A percentile compares a stretch with the other conserved stretches of the same genome.
phyloP scores from a whole-genome alignment of 1,284 basidiomycete species.

The Fomitiporia mediterranea region DNA sequence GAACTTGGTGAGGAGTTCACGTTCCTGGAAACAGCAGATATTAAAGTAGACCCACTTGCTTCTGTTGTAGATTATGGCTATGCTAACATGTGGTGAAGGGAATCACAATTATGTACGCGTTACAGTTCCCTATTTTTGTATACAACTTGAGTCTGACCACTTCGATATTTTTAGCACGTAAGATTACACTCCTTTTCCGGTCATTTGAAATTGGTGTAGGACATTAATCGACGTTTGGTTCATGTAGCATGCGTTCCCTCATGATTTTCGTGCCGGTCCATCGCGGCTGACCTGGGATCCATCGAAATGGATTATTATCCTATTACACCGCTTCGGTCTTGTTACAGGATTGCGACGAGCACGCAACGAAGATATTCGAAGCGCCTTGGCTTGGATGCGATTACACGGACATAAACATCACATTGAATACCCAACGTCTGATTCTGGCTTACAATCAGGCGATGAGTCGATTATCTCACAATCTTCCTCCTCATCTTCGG shows the following conservation, averaged over 20 bases:
- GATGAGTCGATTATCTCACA: not conserved
- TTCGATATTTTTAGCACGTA: slow-evolving; percentile 18
- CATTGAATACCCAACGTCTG: not conserved
- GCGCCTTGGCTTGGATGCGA: slow-evolving; percentile 51
- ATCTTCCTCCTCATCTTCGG: slow-evolving; percentile 7
- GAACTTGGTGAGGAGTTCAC: slow-evolving; percentile 47
- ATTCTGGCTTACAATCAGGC: slow-evolving; percentile 9
- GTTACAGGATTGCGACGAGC: slow-evolving; percentile 50
- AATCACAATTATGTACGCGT: slow-evolving; percentile 72
- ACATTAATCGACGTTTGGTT: not conserved
- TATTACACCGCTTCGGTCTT: slow-evolving; percentile 51
- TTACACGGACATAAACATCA: slow-evolving; percentile 25
- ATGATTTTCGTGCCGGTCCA: slow-evolving; percentile 68
- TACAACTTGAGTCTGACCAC: not conserved
- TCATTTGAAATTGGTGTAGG: no score
- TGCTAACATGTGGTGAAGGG: slow-evolving; percentile 73
- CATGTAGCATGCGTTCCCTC: slow-evolving; percentile 69
- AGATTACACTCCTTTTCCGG: no score
- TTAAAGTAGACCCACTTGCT: slow-evolving; percentile 3
- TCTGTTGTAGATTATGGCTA: slow-evolving; percentile 50
- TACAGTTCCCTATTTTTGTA: not conserved
- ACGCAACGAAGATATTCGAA: slow-evolving; percentile 52
- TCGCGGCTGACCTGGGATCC: slow-evolving; percentile 69
- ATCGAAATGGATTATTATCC: slow-evolving; percentile 72
- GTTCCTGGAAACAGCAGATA: not conserved